Evolutionary conservation across 768 basidiomycete species (phyloP).

Genomic region (Leucosporidium creatinivorum): DNA sequence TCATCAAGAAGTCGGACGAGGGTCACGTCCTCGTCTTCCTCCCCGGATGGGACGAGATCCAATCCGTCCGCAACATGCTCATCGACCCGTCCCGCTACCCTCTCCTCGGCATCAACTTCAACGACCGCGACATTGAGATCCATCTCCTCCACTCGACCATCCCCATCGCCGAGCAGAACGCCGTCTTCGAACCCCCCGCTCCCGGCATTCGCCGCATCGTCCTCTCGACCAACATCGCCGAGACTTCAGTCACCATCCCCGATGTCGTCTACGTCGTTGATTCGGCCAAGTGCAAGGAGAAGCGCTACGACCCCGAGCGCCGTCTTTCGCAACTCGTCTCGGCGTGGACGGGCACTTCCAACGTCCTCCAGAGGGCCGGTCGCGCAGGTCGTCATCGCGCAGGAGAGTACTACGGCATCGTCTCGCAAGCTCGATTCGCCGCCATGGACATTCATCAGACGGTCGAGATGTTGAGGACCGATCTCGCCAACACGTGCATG

Average conservation of each 20-base stretch:
- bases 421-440: constrained; percentile 57
- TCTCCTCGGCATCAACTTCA: constrained; percentile 56
- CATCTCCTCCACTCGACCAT: constrained; percentile 85
- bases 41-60: constrained; percentile 90
- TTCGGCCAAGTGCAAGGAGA: constrained; percentile 42
- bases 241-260: constrained; percentile 90
- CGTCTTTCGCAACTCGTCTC: constrained; percentile 83
- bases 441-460: constrained; percentile 69
- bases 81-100: constrained; percentile 47
- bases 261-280: constrained; percentile 46
- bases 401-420: constrained; percentile 82
- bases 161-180: constrained; percentile 78
- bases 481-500: constrained; percentile 56
- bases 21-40: constrained; percentile 87
- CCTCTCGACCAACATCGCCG: constrained; percentile 88
- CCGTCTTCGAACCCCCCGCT: constrained; percentile 76
- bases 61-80: constrained; percentile 60
- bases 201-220: constrained; percentile 78
- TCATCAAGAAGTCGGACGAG: constrained; percentile 62
- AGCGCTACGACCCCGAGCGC: constrained; percentile 55
- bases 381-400: constrained; percentile 84
- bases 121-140: constrained; percentile 56
- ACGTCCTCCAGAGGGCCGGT: constrained; percentile 82
- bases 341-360: constrained; percentile 84
- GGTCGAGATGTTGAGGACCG: constrained; percentile 81